These are phyloP conservation scores for Venturia aucupariae DNA, from an alignment of 2,329 filamentous ascomycete genomes.

Conservation along the genomic window DNA sequence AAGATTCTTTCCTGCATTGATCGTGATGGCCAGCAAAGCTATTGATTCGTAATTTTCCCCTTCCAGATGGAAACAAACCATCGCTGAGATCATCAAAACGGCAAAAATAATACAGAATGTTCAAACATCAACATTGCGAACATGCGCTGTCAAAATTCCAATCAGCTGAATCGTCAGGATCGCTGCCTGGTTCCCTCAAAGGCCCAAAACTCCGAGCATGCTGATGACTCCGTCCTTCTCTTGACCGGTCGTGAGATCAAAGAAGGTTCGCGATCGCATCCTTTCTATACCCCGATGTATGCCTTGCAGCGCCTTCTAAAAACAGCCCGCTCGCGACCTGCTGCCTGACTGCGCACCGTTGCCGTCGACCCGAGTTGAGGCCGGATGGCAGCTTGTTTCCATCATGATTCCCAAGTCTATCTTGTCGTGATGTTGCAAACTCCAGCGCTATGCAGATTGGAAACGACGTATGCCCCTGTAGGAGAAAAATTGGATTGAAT, in stretches of 20 bases:
- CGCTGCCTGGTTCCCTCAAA: not conserved
- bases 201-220: conserved; percentile 1
- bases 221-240: conserved; percentile 4
- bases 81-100: too few relatives aligned
- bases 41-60: not conserved
- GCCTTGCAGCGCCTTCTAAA: not conserved
- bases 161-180: too few relatives aligned
- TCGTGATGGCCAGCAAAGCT: not conserved
- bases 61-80: not conserved
- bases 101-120: not conserved
- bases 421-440: not conserved
- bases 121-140: not conserved
- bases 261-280: not conserved
- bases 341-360: not conserved
- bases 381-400: conserved; percentile 1
- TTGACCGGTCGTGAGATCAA: not conserved
- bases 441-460: not conserved
- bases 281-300: not conserved
- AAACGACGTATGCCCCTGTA: not conserved
- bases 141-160: too few relatives aligned
- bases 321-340: not conserved
- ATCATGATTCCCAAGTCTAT: conserved; percentile 1
- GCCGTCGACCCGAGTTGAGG: not conserved
- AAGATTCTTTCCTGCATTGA: not conserved
- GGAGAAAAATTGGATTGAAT: not conserved